Evolutionary conservation across 305 asterid genomes (phyloP).

Genomic region (Coffea humblotiana): DNA sequence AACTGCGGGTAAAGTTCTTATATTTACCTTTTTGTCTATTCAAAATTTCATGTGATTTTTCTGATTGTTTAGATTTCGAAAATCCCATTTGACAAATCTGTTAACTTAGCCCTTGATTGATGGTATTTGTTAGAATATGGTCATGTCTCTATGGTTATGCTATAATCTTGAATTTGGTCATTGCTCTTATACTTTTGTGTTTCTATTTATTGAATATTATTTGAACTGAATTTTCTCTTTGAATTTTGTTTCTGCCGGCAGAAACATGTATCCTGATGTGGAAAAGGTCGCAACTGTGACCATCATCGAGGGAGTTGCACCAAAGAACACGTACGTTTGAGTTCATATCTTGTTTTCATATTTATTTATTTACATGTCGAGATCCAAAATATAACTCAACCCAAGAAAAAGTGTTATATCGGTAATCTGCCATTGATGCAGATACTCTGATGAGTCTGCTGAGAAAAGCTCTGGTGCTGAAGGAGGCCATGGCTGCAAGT

Average conservation of each 20-base stretch:
- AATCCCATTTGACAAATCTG: too few relatives aligned
- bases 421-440: background rate
- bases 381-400: too few relatives aligned
- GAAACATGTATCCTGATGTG: background rate
- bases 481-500: conserved; percentile 66
- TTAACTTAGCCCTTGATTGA: too few relatives aligned
- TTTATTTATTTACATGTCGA: too few relatives aligned
- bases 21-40: too few relatives aligned
- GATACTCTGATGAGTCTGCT: conserved; percentile 37
- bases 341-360: background rate
- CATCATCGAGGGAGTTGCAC: conserved; percentile 4
- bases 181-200: too few relatives aligned
- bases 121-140: too few relatives aligned
- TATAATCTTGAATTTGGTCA: too few relatives aligned
- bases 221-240: background rate
- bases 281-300: background rate
- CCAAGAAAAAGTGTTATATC: too few relatives aligned
- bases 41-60: too few relatives aligned
- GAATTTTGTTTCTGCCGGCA: background rate
- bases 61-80: too few relatives aligned
- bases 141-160: too few relatives aligned
- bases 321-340: background rate
- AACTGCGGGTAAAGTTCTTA: conserved; percentile 1
- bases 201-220: background rate
- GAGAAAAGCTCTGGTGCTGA: conserved; percentile 49